Percentiles rank a stretch among this genome's conserved stretches.
phyloP scores from a whole-genome alignment of 2,329 filamentous ascomycete species.

The Dactylellina leptospora region DNA sequence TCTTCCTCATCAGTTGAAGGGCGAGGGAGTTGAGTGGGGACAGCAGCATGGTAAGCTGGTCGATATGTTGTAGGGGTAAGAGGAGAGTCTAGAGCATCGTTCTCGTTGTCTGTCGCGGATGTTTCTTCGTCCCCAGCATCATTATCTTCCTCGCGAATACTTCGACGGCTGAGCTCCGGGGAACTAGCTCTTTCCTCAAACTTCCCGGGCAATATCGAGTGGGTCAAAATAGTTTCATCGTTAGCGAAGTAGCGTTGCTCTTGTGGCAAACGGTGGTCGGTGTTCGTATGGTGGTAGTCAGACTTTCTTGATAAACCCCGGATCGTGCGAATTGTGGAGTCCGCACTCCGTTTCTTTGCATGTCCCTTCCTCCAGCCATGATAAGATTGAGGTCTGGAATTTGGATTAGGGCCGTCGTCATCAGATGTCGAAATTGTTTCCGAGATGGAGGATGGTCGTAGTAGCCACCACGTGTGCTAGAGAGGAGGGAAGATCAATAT shows the following conservation, averaged over 20 bases:
- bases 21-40: constrained; percentile 32
- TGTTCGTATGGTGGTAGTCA: constrained; percentile 5
- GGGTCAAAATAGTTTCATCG: constrained; percentile 22
- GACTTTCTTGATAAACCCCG: constrained; percentile 30
- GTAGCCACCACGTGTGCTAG: constrained; percentile 40
- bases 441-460: neutral
- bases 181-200: constrained; percentile 49
- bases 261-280: constrained; percentile 17
- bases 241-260: constrained; percentile 3
- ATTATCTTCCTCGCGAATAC: constrained; percentile 43
- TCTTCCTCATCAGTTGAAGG: constrained; percentile 36
- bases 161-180: constrained; percentile 40
- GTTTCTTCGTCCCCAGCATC: constrained; percentile 48
- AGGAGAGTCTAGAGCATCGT: constrained; percentile 48
- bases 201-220: constrained; percentile 21
- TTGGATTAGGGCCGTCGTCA: neutral
- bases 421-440: neutral
- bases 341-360: constrained; percentile 41
- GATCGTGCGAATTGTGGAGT: constrained; percentile 47
- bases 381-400: constrained; percentile 38
- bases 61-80: constrained; percentile 42
- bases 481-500: neutral
- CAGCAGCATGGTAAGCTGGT: constrained; percentile 37
- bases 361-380: constrained; percentile 51
- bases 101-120: constrained; percentile 53